phyloP scores from a whole-genome alignment of 2,329 filamentous ascomycete genomes.

The Colletotrichum spinosum region DNA sequence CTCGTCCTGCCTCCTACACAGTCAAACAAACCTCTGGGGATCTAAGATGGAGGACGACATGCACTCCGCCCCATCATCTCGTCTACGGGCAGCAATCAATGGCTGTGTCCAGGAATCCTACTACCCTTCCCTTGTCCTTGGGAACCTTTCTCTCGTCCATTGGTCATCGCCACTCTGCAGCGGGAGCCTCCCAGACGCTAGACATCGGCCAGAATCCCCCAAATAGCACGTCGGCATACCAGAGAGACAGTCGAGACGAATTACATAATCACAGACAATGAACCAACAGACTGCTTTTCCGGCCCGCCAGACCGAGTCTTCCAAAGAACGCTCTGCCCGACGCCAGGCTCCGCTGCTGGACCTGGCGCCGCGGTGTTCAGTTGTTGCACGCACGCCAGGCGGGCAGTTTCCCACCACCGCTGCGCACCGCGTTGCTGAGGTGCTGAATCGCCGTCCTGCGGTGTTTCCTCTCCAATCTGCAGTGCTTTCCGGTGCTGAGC shows the following conservation, averaged over 20 bases:
- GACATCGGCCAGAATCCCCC: constrained; percentile 3
- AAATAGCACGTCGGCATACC: not conserved
- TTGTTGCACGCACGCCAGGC: constrained; percentile 12
- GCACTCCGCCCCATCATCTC: constrained; percentile 33
- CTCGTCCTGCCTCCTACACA: too few relatives aligned
- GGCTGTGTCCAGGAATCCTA: constrained; percentile 10
- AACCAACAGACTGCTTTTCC: not conserved
- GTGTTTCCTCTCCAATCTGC: constrained; percentile 2
- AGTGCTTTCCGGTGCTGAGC: constrained; percentile 5
- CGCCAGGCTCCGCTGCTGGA: constrained; percentile 15
- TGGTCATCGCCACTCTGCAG: not conserved
- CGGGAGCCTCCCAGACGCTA: not conserved
- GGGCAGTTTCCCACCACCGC: too few relatives aligned
- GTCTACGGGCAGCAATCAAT: constrained; percentile 27
- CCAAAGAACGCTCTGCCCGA: constrained; percentile 4
- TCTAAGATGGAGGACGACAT: not conserved
- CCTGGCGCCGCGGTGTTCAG: constrained; percentile 8
- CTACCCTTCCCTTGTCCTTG: not conserved
- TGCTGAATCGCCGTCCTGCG: not conserved
- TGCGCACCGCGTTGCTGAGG: not conserved
- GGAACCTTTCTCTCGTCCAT: not conserved
- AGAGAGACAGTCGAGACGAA: not conserved
- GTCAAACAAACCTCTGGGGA: not conserved
- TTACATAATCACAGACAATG: not conserved
- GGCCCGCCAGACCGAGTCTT: constrained; percentile 11